Conservation (phyloP, 192 early-diverging fungal species). For the Coemansia sp. region DNA sequence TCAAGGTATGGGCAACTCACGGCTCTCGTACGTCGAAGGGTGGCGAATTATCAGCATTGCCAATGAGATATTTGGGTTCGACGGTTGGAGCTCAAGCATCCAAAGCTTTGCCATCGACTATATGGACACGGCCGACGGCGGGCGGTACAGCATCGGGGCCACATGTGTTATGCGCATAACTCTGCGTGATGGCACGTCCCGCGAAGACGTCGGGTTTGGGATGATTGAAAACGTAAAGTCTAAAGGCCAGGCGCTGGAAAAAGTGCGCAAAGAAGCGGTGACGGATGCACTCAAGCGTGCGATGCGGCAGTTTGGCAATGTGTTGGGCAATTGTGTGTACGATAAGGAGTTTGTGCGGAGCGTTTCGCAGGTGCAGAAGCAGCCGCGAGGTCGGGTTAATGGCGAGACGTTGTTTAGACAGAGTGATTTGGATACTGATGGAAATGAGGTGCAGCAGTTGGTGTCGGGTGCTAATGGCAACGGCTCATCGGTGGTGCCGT, state of each 20-base stretch:
- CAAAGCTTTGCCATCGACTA: conserved; percentile 76
- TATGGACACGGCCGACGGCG: conserved; percentile 56
- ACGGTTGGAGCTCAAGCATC: conserved; percentile 85
- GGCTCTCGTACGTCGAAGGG: conserved; percentile 80
- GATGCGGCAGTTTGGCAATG: conserved; percentile 82
- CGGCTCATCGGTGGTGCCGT: not conserved
- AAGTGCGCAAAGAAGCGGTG: conserved; percentile 87
- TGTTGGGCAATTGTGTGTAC: conserved; percentile 82
- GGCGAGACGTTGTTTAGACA: conserved; percentile 34
- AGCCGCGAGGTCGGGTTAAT: conserved; percentile 26
- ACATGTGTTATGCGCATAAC: conserved; percentile 79
- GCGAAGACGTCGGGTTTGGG: conserved; percentile 91
- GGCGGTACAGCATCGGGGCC: conserved; percentile 64
- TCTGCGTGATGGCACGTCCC: conserved; percentile 82
- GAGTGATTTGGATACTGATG: conserved; percentile 23
- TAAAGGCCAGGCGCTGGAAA: conserved; percentile 82
- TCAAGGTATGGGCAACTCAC: conserved; percentile 65
- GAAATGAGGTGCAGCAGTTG: not conserved
- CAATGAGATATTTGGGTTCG: conserved; percentile 92
- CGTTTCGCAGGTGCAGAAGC: conserved; percentile 38
- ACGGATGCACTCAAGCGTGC: conserved; percentile 92
- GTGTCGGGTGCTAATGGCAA: not conserved
- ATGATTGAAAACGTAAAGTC: conserved; percentile 71
- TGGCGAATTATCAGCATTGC: conserved; percentile 83
- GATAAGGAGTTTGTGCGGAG: conserved; percentile 69